These are phyloP conservation scores for Phaffia australis DNA, from an alignment of 768 basidiomycete genomes.

Conservation along the genomic window DNA sequence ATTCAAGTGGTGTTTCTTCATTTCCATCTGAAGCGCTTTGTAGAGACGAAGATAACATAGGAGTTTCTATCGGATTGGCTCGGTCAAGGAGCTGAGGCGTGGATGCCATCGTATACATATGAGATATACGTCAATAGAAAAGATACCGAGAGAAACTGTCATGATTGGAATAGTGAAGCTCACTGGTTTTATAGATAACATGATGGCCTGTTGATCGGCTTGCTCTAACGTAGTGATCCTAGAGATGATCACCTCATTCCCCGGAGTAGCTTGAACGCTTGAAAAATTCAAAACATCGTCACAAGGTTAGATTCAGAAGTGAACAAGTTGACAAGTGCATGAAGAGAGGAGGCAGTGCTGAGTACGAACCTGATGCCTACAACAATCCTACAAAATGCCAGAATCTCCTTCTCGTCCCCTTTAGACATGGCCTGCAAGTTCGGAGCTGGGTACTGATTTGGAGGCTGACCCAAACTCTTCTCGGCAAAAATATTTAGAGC, in stretches of 20 bases:
- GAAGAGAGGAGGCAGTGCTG: not conserved
- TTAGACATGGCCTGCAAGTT: constrained; percentile 78
- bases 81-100: not conserved
- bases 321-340: not conserved
- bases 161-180: not conserved
- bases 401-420: constrained; percentile 51
- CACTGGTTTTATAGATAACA: constrained; percentile 90
- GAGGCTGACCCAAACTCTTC: constrained; percentile 29
- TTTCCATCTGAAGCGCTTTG: not conserved
- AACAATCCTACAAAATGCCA: constrained; percentile 66
- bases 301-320: constrained; percentile 41
- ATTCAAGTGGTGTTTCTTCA: constrained; percentile 46
- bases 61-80: no score
- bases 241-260: constrained; percentile 73
- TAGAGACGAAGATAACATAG: not conserved
- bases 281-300: constrained; percentile 33
- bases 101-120: not conserved
- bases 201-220: constrained; percentile 72
- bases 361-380: constrained; percentile 53
- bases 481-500: constrained; percentile 78
- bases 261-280: constrained; percentile 22
- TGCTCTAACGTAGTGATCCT: constrained; percentile 77
- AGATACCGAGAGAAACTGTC: not conserved
- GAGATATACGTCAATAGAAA: not conserved
- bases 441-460: constrained; percentile 59